Percentiles rank a stretch among this genome's conserved stretches.
These are phyloP conservation scores for Lentinula edodes DNA, from an alignment of 768 basidiomycete genomes.

Conservation along the genomic window DNA sequence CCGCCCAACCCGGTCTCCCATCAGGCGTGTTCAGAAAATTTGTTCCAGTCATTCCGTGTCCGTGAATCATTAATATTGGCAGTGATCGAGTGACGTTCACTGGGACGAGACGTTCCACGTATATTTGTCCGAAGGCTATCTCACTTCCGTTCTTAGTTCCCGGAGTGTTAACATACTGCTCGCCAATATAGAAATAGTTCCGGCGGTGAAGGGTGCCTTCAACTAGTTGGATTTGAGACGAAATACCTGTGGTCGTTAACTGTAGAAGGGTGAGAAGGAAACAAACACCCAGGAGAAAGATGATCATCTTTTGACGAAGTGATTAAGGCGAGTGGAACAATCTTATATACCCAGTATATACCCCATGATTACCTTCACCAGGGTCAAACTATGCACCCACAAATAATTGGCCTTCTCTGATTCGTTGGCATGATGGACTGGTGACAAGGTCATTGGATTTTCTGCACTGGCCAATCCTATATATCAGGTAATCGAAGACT, in stretches of 20 bases:
- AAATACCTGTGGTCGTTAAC: neutral
- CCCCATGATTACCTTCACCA: too few species aligned
- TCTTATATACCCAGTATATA: neutral
- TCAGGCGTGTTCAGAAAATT: conserved; percentile 51
- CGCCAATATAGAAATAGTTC: conserved; percentile 44
- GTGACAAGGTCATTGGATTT: neutral
- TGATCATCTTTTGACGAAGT: neutral
- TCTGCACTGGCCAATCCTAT: neutral
- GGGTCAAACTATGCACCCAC: too few species aligned
- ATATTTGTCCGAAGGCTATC: conserved; percentile 41
- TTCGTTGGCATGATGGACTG: neutral
- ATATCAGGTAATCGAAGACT: too few species aligned
- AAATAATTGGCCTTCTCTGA: too few species aligned
- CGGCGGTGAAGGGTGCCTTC: conserved; percentile 37
- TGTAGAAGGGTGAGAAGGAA: neutral
- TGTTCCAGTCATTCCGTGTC: conserved; percentile 48
- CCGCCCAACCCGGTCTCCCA: conserved; percentile 51
- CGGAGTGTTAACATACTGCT: conserved; percentile 24
- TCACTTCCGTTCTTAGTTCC: conserved; percentile 23
- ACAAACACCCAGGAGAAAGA: neutral
- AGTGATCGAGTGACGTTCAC: conserved; percentile 28
- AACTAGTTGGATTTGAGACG: neutral
- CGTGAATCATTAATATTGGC: conserved; percentile 45
- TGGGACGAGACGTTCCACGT: conserved; percentile 46
- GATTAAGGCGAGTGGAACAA: neutral